These are phyloP conservation scores for Dryas drummondii DNA, from an alignment of 306 rosid species.

Conservation along the genomic window DNA sequence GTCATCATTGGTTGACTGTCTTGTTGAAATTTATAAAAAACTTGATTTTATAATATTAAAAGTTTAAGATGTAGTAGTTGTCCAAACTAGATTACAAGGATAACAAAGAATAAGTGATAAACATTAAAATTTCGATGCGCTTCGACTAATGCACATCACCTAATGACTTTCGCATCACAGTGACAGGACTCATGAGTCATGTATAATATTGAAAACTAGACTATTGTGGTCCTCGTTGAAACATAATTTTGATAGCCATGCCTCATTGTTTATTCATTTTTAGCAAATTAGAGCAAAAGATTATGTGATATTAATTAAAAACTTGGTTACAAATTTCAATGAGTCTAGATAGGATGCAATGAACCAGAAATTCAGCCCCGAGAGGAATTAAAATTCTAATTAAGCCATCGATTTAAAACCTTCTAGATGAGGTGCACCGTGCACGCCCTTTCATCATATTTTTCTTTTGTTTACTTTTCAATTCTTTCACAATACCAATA, in stretches of 20 bases:
- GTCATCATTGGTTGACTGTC: too few species aligned
- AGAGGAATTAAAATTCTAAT: too few species aligned
- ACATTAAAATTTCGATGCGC: not conserved
- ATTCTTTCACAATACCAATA: too few species aligned
- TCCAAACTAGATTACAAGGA: not conserved
- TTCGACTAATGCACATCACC: not conserved
- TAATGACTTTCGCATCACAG: not conserved
- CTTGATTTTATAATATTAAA: not conserved
- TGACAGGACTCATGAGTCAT: not conserved
- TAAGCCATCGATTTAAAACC: too few species aligned
- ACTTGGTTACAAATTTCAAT: too few species aligned
- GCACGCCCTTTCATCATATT: too few species aligned
- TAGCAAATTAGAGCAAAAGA: not conserved
- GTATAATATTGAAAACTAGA: not conserved
- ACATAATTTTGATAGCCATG: not conserved
- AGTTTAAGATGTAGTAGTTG: not conserved
- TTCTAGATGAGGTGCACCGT: too few species aligned
- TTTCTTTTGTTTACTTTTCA: too few species aligned
- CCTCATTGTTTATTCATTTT: not conserved
- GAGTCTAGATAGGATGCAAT: too few species aligned
- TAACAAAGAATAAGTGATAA: not conserved
- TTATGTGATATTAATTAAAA: too few species aligned
- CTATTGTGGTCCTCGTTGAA: not conserved
- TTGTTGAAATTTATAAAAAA: not conserved
- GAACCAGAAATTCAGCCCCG: too few species aligned